Evolutionary conservation across 2,329 filamentous ascomycete genomes (phyloP).

Genomic region (Aureobasidium sp.): DNA sequence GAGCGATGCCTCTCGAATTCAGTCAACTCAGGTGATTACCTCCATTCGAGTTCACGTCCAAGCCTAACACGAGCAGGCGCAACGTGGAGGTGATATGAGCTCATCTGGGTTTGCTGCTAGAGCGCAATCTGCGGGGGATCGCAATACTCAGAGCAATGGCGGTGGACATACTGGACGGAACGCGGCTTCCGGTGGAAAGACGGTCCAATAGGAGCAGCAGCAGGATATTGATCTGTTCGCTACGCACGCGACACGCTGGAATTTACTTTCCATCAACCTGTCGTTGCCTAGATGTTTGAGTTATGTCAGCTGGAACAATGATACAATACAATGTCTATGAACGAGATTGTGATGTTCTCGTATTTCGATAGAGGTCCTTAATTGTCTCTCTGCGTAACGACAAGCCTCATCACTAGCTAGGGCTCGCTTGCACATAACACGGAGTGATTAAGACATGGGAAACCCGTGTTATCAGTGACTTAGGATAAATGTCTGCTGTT

Average conservation of each 20-base stretch:
- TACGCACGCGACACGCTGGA: neutral
- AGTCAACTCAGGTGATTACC: neutral
- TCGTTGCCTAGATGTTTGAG: neutral
- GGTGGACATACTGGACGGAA: neutral
- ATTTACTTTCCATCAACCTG: neutral
- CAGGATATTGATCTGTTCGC: no score
- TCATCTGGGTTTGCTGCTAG: neutral
- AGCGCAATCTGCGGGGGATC: neutral
- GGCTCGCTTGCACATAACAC: neutral
- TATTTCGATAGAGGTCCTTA: neutral
- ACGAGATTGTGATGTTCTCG: neutral
- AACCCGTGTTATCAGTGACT: neutral
- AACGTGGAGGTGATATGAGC: neutral
- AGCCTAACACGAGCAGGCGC: neutral
- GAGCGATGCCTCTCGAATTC: neutral
- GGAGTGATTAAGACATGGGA: neutral
- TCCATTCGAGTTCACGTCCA: neutral
- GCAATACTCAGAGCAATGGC: neutral
- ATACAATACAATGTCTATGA: neutral
- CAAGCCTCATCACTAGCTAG: neutral
- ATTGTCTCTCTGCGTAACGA: conserved; percentile 3
- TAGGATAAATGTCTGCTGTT: neutral
- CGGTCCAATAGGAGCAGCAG: no score
- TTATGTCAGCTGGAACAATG: neutral
- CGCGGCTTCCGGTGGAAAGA: neutral